A percentile compares a stretch with the other conserved stretches of the same genome.
phyloP scores from a whole-genome alignment of 495 filamentous ascomycete genomes.

The Achaetomiella virescens region DNA sequence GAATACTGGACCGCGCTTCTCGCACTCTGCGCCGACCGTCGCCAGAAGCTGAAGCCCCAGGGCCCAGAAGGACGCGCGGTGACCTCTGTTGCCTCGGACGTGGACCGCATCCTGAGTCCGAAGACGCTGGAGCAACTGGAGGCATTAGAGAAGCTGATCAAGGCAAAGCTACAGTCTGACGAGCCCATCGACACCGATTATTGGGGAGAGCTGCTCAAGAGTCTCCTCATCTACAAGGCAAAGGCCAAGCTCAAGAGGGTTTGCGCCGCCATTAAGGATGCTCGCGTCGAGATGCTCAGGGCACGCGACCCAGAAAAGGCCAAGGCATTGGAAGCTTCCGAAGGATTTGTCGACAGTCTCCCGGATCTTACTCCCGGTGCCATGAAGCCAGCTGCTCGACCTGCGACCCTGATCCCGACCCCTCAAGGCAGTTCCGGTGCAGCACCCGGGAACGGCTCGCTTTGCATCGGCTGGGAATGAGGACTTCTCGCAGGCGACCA shows the following conservation, averaged over 20 bases:
- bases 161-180: conserved; percentile 72
- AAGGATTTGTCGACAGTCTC: conserved; percentile 18
- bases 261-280: conserved; percentile 69
- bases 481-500: conserved; percentile 87
- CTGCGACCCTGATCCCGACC: conserved; percentile 23
- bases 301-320: conserved; percentile 69
- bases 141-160: conserved; percentile 76
- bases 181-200: conserved; percentile 96
- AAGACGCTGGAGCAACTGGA: conserved; percentile 86
- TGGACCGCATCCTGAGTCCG: conserved; percentile 76
- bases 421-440: conserved; percentile 27
- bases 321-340: conserved; percentile 37
- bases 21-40: conserved; percentile 73
- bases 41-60: conserved; percentile 56
- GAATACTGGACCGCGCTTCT: conserved; percentile 93
- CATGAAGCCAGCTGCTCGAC: conserved; percentile 22
- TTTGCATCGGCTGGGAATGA: conserved; percentile 72
- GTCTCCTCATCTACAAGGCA: conserved; percentile 82
- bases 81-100: conserved; percentile 76
- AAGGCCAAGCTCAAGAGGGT: conserved; percentile 78
- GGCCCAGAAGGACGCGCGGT: conserved; percentile 63
- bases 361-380: conserved; percentile 7
- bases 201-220: conserved; percentile 88
- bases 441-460: conserved; percentile 53
- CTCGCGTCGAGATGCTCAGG: conserved; percentile 59